These are phyloP conservation scores for Crucibulum laeve DNA, from an alignment of 768 basidiomycete species.

Conservation along the genomic window DNA sequence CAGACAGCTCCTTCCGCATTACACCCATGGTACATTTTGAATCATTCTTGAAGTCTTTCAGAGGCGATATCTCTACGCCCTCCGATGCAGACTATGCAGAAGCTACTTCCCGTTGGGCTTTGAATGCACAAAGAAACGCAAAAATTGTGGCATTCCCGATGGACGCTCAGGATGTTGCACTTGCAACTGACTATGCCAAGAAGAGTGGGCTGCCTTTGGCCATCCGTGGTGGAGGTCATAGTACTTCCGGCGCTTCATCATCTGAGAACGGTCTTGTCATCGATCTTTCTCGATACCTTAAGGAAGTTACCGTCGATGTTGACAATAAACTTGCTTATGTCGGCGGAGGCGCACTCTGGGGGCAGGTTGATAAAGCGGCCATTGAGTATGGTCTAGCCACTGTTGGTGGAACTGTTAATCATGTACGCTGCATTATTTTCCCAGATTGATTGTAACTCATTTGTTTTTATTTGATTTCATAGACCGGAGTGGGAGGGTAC, in stretches of 20 bases:
- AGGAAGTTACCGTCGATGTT: slow-evolving; percentile 31
- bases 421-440: slow-evolving; percentile 37
- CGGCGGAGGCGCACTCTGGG: slow-evolving; percentile 44
- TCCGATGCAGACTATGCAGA: slow-evolving; percentile 30
- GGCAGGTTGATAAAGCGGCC: slow-evolving; percentile 36
- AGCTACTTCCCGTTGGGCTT: slow-evolving; percentile 41
- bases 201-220: slow-evolving; percentile 31
- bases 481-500: slow-evolving; percentile 51
- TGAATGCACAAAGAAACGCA: slow-evolving; percentile 33
- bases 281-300: slow-evolving; percentile 40
- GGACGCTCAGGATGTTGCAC: slow-evolving; percentile 31
- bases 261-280: slow-evolving; percentile 43
- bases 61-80: no score
- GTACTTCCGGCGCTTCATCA: slow-evolving; percentile 37
- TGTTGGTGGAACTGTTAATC: slow-evolving; percentile 45
- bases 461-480: neutral
- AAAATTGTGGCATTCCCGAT: slow-evolving; percentile 39
- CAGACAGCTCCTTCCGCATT: no score
- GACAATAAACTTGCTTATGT: slow-evolving; percentile 33
- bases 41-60: no score
- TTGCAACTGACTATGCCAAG: slow-evolving; percentile 30
- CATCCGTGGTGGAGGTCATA: slow-evolving; percentile 47
- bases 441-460: neutral
- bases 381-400: slow-evolving; percentile 42
- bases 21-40: no score